A percentile compares a stretch with the other conserved stretches of the same genome.
Evolutionary conservation across 1,139 yeast genomes (phyloP).

Genomic region (Blastobotrys serpentis): DNA sequence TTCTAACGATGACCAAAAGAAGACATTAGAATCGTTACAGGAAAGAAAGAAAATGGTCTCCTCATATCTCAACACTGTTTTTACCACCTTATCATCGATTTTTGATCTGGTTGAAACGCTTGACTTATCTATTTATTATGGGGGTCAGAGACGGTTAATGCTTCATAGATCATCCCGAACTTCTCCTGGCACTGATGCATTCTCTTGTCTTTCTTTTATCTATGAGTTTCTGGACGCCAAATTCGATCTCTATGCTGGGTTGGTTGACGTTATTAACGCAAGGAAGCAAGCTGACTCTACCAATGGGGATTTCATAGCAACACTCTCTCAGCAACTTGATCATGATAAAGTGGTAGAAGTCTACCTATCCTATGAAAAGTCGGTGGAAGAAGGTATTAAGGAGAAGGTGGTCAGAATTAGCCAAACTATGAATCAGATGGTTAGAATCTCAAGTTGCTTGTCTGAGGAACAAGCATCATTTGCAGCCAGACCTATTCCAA

Average conservation of each 20-base stretch:
- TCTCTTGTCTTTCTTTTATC: slow-evolving; percentile 60
- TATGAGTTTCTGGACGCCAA: slow-evolving; percentile 74
- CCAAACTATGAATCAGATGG: slow-evolving; percentile 13
- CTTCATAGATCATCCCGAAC: slow-evolving; percentile 13
- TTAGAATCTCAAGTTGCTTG: slow-evolving; percentile 7
- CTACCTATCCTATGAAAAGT: slow-evolving; percentile 20
- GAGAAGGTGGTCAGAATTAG: slow-evolving; percentile 19
- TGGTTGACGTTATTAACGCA: slow-evolving; percentile 55
- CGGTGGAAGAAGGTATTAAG: slow-evolving; percentile 20
- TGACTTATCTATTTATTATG: slow-evolving; percentile 33
- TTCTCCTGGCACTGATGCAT: slow-evolving; percentile 25
- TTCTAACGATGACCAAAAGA: background rate
- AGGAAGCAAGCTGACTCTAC: slow-evolving; percentile 55
- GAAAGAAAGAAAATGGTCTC: slow-evolving; percentile 26
- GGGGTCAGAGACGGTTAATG: slow-evolving; percentile 22
- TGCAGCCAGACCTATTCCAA: slow-evolving; percentile 9
- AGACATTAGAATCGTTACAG: slow-evolving; percentile 22
- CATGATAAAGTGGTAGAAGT: slow-evolving; percentile 25
- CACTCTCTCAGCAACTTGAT: slow-evolving; percentile 26
- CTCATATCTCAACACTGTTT: slow-evolving; percentile 24
- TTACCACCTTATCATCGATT: slow-evolving; percentile 24
- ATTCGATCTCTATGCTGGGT: slow-evolving; percentile 65
- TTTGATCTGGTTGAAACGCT: slow-evolving; percentile 32
- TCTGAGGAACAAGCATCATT: slow-evolving; percentile 11
- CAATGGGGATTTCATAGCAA: slow-evolving; percentile 45